phyloP scores from a whole-genome alignment of 2,329 filamentous ascomycete species.

The Sclerotinia glacialis region DNA sequence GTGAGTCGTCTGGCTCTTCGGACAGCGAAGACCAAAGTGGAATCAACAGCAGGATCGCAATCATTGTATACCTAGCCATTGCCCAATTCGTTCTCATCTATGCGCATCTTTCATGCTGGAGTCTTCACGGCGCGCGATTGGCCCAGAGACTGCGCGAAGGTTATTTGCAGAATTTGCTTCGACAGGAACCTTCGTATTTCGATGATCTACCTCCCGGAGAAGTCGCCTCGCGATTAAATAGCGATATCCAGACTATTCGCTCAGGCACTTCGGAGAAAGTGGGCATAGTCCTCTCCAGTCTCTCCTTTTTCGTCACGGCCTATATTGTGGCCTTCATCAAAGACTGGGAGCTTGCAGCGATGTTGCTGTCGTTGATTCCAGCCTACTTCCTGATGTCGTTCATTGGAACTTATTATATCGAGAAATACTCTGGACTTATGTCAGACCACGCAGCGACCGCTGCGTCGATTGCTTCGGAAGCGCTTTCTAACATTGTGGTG shows the following conservation, averaged over 20 bases:
- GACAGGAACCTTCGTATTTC: constrained; percentile 54
- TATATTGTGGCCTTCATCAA: constrained; percentile 60
- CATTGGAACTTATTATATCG: constrained; percentile 48
- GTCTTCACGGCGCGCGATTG: constrained; percentile 52
- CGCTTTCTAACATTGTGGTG: constrained; percentile 49
- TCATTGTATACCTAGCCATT: constrained; percentile 62
- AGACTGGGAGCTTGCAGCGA: constrained; percentile 51
- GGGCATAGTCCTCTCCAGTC: constrained; percentile 52
- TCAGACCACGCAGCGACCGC: constrained; percentile 49
- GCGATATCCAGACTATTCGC: constrained; percentile 56
- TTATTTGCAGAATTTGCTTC: constrained; percentile 50
- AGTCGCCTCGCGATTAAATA: constrained; percentile 51
- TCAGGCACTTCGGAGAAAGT: constrained; percentile 59
- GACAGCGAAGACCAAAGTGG: constrained; percentile 13
- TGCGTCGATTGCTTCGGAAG: constrained; percentile 52
- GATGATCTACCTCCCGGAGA: constrained; percentile 52
- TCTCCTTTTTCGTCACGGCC: constrained; percentile 57
- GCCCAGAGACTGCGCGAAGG: constrained; percentile 52
- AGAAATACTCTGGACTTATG: constrained; percentile 46
- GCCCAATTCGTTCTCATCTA: constrained; percentile 64
- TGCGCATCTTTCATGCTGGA: constrained; percentile 59
- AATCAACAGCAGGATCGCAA: constrained; percentile 50
- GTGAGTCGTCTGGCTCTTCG: constrained; percentile 15
- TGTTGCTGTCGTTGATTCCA: constrained; percentile 39
- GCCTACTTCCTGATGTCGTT: constrained; percentile 42